phyloP scores from a whole-genome alignment of 495 filamentous ascomycete species.

The Cercophora samala region DNA sequence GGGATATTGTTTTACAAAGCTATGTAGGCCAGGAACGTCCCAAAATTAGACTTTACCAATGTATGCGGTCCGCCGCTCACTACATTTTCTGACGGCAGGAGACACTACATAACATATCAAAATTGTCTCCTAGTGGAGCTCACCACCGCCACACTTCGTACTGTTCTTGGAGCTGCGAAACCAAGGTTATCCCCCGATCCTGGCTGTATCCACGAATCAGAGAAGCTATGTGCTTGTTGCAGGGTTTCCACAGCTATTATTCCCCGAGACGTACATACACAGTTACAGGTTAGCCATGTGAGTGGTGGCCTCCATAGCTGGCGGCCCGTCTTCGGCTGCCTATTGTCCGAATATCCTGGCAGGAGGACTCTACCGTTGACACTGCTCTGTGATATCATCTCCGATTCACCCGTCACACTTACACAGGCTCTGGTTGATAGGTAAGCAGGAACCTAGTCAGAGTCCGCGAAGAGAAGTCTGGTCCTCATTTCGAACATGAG shows the following conservation, averaged over 20 bases:
- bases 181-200: background rate
- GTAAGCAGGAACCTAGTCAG: background rate
- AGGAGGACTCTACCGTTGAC: background rate
- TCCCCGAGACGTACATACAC: conserved; percentile 15
- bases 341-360: background rate
- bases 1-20: background rate
- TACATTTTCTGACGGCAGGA: conserved; percentile 2
- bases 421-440: background rate
- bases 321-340: background rate
- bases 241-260: background rate
- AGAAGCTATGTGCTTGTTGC: background rate
- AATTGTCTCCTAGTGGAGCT: background rate
- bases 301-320: background rate
- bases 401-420: background rate
- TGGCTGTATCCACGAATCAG: background rate
- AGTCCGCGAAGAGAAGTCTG: background rate
- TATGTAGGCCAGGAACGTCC: background rate
- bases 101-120: background rate
- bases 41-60: background rate
- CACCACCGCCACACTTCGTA: background rate
- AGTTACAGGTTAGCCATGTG: background rate
- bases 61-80: background rate
- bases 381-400: background rate
- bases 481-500: background rate
- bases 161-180: background rate